Evolutionary conservation across 1,284 basidiomycete genomes (phyloP).

Genomic region (Rhodotorula sp.): DNA sequence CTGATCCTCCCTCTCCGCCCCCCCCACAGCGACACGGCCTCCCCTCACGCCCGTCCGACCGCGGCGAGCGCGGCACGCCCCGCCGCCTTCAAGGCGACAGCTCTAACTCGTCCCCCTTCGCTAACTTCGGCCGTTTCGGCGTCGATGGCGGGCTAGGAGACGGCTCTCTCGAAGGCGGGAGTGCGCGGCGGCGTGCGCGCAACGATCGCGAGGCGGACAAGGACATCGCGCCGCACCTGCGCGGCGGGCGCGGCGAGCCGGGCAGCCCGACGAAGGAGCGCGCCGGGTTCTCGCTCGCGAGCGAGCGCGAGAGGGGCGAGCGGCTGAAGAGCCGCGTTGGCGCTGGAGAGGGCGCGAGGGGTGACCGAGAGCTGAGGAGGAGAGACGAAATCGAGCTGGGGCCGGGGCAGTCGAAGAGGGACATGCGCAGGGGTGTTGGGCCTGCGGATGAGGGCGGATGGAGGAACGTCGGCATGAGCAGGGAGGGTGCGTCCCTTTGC

Average conservation of each 20-base stretch:
- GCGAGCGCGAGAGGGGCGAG: background rate
- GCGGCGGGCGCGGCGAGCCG: background rate
- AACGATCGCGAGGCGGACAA: conserved; percentile 9
- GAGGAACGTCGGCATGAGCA: conserved; percentile 34
- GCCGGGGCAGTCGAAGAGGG: background rate
- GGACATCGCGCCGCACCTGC: conserved; percentile 24
- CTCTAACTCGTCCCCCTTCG: conserved; percentile 30
- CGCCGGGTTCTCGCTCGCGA: background rate
- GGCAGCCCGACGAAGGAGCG: conserved; percentile 5
- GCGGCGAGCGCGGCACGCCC: conserved; percentile 1
- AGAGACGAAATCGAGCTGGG: background rate
- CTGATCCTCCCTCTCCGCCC: conserved; percentile 29
- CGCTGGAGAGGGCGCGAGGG: background rate
- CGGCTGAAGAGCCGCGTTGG: background rate
- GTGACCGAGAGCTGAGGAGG: conserved; percentile 11
- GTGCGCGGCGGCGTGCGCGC: background rate
- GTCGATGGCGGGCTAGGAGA: conserved; percentile 32
- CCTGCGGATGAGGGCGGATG: conserved; percentile 40
- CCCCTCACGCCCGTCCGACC: conserved; percentile 10
- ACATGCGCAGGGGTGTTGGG: conserved; percentile 21
- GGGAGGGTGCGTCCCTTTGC: conserved; percentile 23
- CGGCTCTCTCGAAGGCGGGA: conserved; percentile 4
- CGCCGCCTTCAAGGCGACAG: conserved; percentile 1
- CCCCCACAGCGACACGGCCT: conserved; percentile 9
- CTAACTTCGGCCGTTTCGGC: conserved; percentile 42